Percentiles rank a stretch among this genome's conserved stretches.
Conservation (phyloP, 768 basidiomycete species). For the Termitomyces eurrhizus region DNA sequence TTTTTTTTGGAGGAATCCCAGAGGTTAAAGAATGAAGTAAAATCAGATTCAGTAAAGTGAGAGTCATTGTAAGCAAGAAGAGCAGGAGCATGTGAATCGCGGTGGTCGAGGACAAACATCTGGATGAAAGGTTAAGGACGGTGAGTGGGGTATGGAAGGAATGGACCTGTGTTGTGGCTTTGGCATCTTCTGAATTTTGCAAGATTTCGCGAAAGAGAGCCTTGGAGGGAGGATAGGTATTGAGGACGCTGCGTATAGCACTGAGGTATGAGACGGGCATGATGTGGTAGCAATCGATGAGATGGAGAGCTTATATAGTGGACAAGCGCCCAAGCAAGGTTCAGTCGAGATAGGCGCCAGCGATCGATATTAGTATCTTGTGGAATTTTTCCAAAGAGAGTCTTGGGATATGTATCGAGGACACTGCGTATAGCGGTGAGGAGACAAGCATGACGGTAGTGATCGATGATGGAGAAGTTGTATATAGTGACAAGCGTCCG, state of each 20-base stretch:
- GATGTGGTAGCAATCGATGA: neutral
- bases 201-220: conserved; percentile 41
- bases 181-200: conserved; percentile 50
- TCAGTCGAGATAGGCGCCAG: neutral
- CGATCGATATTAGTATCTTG: conserved; percentile 33
- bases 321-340: neutral
- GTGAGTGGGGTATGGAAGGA: neutral
- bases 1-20: conserved; percentile 42
- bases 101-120: conserved; percentile 39
- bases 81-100: conserved; percentile 41
- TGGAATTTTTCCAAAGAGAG: conserved; percentile 41
- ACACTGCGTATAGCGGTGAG: conserved; percentile 24
- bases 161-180: conserved; percentile 39
- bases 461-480: neutral
- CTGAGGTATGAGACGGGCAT: conserved; percentile 9
- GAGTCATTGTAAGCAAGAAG: conserved; percentile 46
- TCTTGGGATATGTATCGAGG: conserved; percentile 39
- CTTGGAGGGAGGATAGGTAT: conserved; percentile 41
- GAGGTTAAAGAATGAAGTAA: conserved; percentile 38
- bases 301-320: neutral
- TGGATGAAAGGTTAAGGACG: conserved; percentile 11
- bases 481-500: neutral
- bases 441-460: conserved; percentile 2
- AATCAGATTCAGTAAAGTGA: conserved; percentile 36
- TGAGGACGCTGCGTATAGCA: conserved; percentile 28